Base-by-base conservation (phyloP, 108 stramenopile species). In the Nannochloropsis granulata region DNA sequence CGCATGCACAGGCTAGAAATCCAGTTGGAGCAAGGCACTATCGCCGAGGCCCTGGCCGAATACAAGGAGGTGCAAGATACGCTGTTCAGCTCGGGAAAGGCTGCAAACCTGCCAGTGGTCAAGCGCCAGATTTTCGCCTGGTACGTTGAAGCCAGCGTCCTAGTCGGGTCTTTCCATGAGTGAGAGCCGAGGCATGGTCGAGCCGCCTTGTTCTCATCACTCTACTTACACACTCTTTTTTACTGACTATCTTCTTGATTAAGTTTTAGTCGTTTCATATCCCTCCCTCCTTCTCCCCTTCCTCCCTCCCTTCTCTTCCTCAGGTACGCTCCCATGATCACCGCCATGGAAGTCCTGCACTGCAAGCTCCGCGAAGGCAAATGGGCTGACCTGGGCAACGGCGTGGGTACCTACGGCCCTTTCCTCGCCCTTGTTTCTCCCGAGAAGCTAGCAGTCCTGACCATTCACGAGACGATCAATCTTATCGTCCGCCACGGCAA, bases 391-490 rank as follows among this genome's bases (percentile, higher is more conserved):
- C 11, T 44, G 56, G 56, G 56, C 56, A 71, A 71, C 56, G 56
- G 56, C 56, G 56, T 71, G 56, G 56, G 56, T 21, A 84, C 84
- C n/a, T 87, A 87, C 83, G 87, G 87, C 13, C 85, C 87, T 34
- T 44, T 87, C 11, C 82, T 87, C 16, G 82, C 86, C 26, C 85
- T 87, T 78, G 85, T 87, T 78, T 80, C 84, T 43, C 82, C 86
- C 16, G 87, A 87, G 21, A 87, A 87, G 83, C 85, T 86, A 25
- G 86, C 87, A 34, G 87, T 87, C 9, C 26, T 87, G 83, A 84
- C 84, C 24, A 45, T 83, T 14, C 44, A 83, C 16, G 78, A 56
- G 25, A 78, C 24, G 10, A 23, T 45, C n/a, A 83, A 44, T 25
- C 16, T 26, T 21, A 45, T 45, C 24, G 16, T 44, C 78, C 24